phyloP scores from a whole-genome alignment of 768 basidiomycete species.

The Suillus clintonianus region DNA sequence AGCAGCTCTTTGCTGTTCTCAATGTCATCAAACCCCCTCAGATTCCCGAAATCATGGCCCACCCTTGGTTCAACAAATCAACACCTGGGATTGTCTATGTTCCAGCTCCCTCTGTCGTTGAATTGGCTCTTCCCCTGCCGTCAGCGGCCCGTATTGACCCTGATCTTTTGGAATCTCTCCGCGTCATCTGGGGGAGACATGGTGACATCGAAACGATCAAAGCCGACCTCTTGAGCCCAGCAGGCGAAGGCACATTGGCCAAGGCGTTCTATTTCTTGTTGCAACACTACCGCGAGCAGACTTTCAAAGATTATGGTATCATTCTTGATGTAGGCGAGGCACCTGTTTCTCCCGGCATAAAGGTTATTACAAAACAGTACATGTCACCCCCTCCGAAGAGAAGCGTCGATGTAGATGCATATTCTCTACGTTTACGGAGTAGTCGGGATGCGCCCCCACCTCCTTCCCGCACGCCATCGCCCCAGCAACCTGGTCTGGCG shows the following conservation, averaged over 20 bases:
- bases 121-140: slow-evolving; percentile 68
- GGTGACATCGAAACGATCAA: slow-evolving; percentile 60
- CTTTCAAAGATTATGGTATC: slow-evolving; percentile 55
- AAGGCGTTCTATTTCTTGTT: slow-evolving; percentile 92
- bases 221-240: slow-evolving; percentile 67
- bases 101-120: slow-evolving; percentile 61
- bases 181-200: slow-evolving; percentile 82
- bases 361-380: slow-evolving; percentile 43
- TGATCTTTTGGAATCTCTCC: slow-evolving; percentile 76
- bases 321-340: slow-evolving; percentile 36
- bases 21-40: slow-evolving; percentile 29
- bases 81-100: slow-evolving; percentile 51
- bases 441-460: slow-evolving; percentile 28
- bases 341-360: slow-evolving; percentile 20
- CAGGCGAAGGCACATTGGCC: slow-evolving; percentile 70
- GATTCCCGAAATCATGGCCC: slow-evolving; percentile 84
- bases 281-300: slow-evolving; percentile 69
- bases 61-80: slow-evolving; percentile 76
- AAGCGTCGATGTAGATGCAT: slow-evolving; percentile 14
- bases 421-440: slow-evolving; percentile 20
- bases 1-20: slow-evolving; percentile 1
- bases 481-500: slow-evolving; percentile 12
- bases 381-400: slow-evolving; percentile 40
- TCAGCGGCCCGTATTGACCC: slow-evolving; percentile 72
- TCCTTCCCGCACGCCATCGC: slow-evolving; percentile 32